Evolutionary conservation across 1,139 yeast genomes (phyloP), one percentile per base, ranked within the genome.

Genomic region (Suhomyces panamericanus): DNA sequence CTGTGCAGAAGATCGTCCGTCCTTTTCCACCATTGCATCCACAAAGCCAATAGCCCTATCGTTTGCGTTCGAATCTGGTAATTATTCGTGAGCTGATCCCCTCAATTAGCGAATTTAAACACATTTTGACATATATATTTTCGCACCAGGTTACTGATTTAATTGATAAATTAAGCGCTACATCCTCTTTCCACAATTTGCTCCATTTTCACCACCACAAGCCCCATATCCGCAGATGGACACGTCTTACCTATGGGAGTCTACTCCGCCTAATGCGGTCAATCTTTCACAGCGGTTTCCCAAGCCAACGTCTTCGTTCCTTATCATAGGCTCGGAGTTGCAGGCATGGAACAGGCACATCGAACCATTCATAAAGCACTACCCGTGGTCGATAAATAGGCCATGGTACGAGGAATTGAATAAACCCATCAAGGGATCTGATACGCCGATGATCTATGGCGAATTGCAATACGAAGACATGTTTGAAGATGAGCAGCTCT

Each of bases 401-500:
- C 49, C 53, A 9, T 15, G 30, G 17, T 33, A 44, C 30, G 31
- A 35, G 12, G 6, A 32, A 13, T 32, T 36, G 30, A 31, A 28
- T 9, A 46, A 44, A 12, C 4, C 17, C 11, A 14, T 31, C 27
- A 22, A n/a, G 26, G 38, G 43, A 28, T 34, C 39, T 26, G 39
- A 43, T n/a, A 16, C 47, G 2, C 37, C 54, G 1, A 77, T 72
- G 50, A 60, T 80, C 12, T 66, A 65, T 42, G 83, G 83, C 0
- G 66, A 67, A 28, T 56, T 78, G 11, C 60, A 54, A 4, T 71
- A 69, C 49, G 81, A 78, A 4, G 78, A 70, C 24, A 63, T 70
- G 41, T 49, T 64, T 13, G 68, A 63, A 28, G 85, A 81, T 53
- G 77, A 77, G 46, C 66, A 76, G 70, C 59, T 79, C 5, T 52